Percentiles rank a stretch among this genome's conserved stretches.
phyloP scores from a whole-genome alignment of 306 rosid species.

The Inga oerstediana region DNA sequence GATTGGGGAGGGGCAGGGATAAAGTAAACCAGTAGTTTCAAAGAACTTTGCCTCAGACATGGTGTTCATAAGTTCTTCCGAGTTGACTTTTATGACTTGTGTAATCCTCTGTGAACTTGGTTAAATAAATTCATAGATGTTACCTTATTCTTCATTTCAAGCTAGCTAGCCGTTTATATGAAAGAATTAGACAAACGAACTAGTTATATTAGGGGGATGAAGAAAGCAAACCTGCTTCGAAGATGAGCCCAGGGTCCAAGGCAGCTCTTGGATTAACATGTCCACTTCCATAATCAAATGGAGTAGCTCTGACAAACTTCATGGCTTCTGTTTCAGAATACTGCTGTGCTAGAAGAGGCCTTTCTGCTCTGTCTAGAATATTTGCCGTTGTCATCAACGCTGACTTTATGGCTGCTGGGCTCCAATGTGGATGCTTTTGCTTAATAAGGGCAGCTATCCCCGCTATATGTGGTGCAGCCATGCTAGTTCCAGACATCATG shows the following conservation, averaged over 20 bases:
- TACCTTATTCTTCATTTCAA: slow-evolving; percentile 12
- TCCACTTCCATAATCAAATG: slow-evolving; percentile 98
- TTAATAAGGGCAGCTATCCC: slow-evolving; percentile 97
- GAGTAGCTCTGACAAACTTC: slow-evolving; percentile 77
- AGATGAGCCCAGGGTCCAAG: slow-evolving; percentile 94
- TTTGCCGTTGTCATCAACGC: slow-evolving; percentile 95
- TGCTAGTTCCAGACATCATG: slow-evolving; percentile 98
- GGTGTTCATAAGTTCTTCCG: background rate
- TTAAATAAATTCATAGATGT: slow-evolving; percentile 4
- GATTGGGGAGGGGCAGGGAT: background rate
- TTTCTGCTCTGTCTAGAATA: slow-evolving; percentile 81
- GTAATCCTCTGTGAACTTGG: background rate
- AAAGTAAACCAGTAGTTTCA: background rate
- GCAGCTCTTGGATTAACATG: slow-evolving; percentile 94
- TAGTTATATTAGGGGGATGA: slow-evolving; percentile 20
- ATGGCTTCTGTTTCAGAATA: slow-evolving; percentile 79
- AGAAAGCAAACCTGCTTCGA: slow-evolving; percentile 75
- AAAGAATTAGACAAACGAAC: background rate
- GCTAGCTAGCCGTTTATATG: background rate
- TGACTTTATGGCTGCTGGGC: slow-evolving; percentile 98
- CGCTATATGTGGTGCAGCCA: slow-evolving; percentile 99
- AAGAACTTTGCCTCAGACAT: background rate
- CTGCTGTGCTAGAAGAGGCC: slow-evolving; percentile 86
- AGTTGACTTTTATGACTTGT: background rate
- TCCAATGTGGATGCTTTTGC: slow-evolving; percentile 95